phyloP scores from a whole-genome alignment of 1,139 yeast species.

The Yamadazyma triangularis region DNA sequence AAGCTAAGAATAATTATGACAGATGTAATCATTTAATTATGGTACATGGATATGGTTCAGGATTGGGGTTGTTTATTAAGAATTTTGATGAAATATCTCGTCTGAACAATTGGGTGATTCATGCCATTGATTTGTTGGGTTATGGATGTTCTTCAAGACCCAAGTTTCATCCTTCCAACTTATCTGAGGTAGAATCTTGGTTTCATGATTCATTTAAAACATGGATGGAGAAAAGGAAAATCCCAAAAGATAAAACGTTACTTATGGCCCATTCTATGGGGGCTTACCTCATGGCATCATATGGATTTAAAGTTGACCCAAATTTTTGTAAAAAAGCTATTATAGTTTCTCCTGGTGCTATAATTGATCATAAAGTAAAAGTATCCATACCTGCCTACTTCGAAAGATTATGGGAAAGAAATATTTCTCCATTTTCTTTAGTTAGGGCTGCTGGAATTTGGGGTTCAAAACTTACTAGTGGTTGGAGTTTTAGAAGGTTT shows the following conservation, averaged over 20 bases:
- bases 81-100: slow-evolving; percentile 46
- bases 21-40: slow-evolving; percentile 53
- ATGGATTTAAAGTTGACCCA: slow-evolving; percentile 41
- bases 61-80: slow-evolving; percentile 64
- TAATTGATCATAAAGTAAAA: slow-evolving; percentile 40
- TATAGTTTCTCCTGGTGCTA: slow-evolving; percentile 65
- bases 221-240: slow-evolving; percentile 38
- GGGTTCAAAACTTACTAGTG: slow-evolving; percentile 69
- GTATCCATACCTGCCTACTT: slow-evolving; percentile 60
- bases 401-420: slow-evolving; percentile 61
- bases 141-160: slow-evolving; percentile 74
- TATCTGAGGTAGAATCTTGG: slow-evolving; percentile 44
- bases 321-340: slow-evolving; percentile 42
- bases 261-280: slow-evolving; percentile 64
- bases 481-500: slow-evolving; percentile 72
- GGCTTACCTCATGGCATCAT: slow-evolving; percentile 49
- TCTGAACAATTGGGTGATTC: slow-evolving; percentile 52
- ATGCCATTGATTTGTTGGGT: slow-evolving; percentile 71
- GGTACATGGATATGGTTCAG: slow-evolving; percentile 79
- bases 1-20: slow-evolving; percentile 18
- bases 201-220: slow-evolving; percentile 46
- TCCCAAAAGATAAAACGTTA: slow-evolving; percentile 29
- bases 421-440: slow-evolving; percentile 65
- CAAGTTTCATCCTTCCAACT: slow-evolving; percentile 20
- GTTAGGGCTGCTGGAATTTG: slow-evolving; percentile 61